Evolutionary conservation across 495 filamentous ascomycete species (phyloP).

Genomic region (Aspergillus heteromorphus): DNA sequence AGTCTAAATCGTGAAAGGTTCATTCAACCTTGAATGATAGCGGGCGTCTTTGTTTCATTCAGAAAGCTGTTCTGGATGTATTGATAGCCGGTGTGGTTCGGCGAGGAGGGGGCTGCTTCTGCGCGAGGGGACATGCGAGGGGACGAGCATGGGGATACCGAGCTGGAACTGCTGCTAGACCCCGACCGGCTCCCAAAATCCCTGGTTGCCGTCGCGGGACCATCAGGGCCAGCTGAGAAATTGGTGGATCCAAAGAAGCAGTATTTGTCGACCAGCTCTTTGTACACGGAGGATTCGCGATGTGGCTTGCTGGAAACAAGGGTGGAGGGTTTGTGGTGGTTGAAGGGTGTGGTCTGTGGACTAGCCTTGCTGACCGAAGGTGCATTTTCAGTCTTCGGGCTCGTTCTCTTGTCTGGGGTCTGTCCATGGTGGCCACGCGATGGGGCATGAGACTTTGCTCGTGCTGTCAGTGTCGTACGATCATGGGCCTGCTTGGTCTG

Average conservation of each 20-base stretch:
- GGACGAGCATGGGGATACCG: slow-evolving; percentile 22
- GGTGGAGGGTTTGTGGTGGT: slow-evolving; percentile 40
- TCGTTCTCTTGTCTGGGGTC: slow-evolving; percentile 8
- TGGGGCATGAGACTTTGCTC: slow-evolving; percentile 28
- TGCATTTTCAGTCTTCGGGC: slow-evolving; percentile 10
- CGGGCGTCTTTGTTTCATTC: slow-evolving; percentile 39
- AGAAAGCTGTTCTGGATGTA: slow-evolving; percentile 40
- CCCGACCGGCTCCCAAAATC: background rate
- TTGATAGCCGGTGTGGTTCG: slow-evolving; percentile 32
- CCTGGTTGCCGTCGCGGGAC: slow-evolving; percentile 4
- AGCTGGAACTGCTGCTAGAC: slow-evolving; percentile 17
- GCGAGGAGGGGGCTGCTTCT: slow-evolving; percentile 30
- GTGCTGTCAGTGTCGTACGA: slow-evolving; percentile 37
- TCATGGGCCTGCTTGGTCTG: slow-evolving; percentile 52
- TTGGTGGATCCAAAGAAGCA: slow-evolving; percentile 44
- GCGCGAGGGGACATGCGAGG: slow-evolving; percentile 16
- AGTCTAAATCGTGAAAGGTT: background rate
- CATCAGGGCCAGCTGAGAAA: slow-evolving; percentile 4
- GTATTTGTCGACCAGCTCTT: slow-evolving; percentile 94
- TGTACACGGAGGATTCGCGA: slow-evolving; percentile 78
- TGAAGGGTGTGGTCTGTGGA: slow-evolving; percentile 11
- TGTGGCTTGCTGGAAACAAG: slow-evolving; percentile 57
- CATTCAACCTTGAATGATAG: slow-evolving; percentile 42
- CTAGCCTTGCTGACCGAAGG: slow-evolving; percentile 18
- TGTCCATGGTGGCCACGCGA: slow-evolving; percentile 7